Base-by-base conservation (phyloP, 192 early-diverging fungal genomes). In the Chytriomyces confervae region DNA sequence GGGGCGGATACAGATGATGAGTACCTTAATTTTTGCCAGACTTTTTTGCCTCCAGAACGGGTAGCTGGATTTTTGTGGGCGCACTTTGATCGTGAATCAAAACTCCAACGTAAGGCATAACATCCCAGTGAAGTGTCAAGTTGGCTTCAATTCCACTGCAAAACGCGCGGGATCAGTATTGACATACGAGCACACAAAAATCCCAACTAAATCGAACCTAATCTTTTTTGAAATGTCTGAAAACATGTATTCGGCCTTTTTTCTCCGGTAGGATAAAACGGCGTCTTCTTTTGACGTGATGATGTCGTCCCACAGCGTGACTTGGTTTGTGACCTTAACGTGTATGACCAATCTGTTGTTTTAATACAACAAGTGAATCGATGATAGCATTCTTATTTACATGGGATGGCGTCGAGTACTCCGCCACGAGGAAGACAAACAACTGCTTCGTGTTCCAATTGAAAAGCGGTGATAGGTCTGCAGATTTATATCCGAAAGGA, bases 391-490 rank as follows among this genome's bases (percentile, higher is more conserved):
- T 51, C 27, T 48, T 7, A 51, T 23, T 80, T 83, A 94, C 92
- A 78, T 94, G 89, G 29, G 84, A 81, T 20, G 85, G 82, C 7
- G 92, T 92, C 49, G 82, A 81, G 79, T 93, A 96, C 75, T 96
- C 93, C 9, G 88, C 92, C 7, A 94, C 89, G 23, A 92, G 83
- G 53, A 87, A 89, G 50, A 95, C 88, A 87, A 95, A 95, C 36
- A 96, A 78, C 81, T 94, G 92, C 79, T 96, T 96, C 46, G 94
- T 94, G 75, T 96, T 96, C 94, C 94, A 96, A 76, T 94, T 90
- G 81, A 94, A 96, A 29, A 93, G 81, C 10, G 87, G 85, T 23
- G 89, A 85, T 6, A 95, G 88, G 82, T 96, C 94, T 93, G 80
- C 53, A 29, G 8, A 49, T 62, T 29, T n/a, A 64, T 6, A 66